Evolutionary conservation across 345 rosid species (phyloP), one percentile per base, ranked within the genome.

Genomic region (Camelina laxa): DNA sequence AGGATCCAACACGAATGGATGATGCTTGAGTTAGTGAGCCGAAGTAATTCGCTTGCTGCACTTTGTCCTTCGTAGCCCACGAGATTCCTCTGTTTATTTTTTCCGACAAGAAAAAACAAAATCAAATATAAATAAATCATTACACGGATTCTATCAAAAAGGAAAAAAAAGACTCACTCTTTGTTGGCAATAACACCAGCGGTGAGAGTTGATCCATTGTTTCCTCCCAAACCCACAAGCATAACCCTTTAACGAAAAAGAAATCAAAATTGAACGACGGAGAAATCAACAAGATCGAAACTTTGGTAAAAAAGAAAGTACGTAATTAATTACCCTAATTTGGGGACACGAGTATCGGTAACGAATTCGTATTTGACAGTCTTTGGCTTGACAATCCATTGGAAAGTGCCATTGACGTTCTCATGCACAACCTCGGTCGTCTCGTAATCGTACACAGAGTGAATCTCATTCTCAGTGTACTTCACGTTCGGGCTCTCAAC

Each of bases 181-280:
- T 85, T 70, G 85, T 92, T 96, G 1, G 98, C 96, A 20, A 92
- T 89, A 9, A 96, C 90, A 65, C 87, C 98, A 39, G 89, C 97
- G 3, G 96, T 92, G 35, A 92, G 89, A 7, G 99, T 91, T 8
- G 90, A 85, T n/a, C 98, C 99, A 49, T 96, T 96, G 89, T 96
- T 92, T 49, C 98, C 98, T 19, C 97, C 99, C 98, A 91, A 96
- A 6, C 99, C 99, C 45, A 91, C 99, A 65, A 96, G 97, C 98
- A 96, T 85, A 67, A 96, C 97, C 86, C 99, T 92, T 41, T 7
- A 8, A 8, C 7, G 14, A 17, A 10, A 38, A 38, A 38, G 4
- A 38, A 38, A 10, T 2, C 33, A 21, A 41, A 24, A 51, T 12
- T 57, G 41, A 54, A 60, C 33, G 35, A 39, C 55, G 57, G 36